Conservation (phyloP, 345 rosid species). For the Corchorus capsularis region DNA sequence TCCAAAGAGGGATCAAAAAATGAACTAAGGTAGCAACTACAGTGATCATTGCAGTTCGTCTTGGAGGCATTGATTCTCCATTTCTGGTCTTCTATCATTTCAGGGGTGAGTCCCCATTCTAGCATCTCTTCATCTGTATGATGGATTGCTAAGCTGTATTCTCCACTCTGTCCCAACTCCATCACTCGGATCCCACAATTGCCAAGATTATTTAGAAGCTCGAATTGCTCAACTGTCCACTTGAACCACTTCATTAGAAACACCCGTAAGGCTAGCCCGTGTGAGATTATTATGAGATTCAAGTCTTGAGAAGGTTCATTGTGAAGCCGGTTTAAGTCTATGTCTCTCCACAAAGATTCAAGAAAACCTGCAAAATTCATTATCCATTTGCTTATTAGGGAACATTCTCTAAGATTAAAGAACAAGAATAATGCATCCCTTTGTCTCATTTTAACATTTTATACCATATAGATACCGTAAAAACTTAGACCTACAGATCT, state of each 20-base stretch:
- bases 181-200: constrained; percentile 81
- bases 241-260: constrained; percentile 99
- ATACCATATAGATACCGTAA: background rate
- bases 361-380: constrained; percentile 64
- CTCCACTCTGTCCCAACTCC: constrained; percentile 81
- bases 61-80: constrained; percentile 59
- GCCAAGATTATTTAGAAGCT: constrained; percentile 64
- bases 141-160: constrained; percentile 82
- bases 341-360: constrained; percentile 97
- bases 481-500: background rate
- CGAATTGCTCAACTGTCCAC: constrained; percentile 93
- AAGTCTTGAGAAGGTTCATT: constrained; percentile 61
- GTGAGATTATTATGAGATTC: constrained; percentile 80
- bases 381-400: background rate
- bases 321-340: constrained; percentile 78
- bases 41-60: constrained; percentile 74
- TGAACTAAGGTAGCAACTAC: constrained; percentile 62
- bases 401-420: background rate
- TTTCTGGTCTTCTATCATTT: constrained; percentile 86
- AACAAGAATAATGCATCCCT: background rate
- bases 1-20: constrained; percentile 60
- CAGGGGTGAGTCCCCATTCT: constrained; percentile 82
- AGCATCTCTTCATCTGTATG: constrained; percentile 77
- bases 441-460: background rate
- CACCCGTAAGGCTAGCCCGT: constrained; percentile 77